A percentile compares a stretch with the other conserved stretches of the same genome.
These are phyloP conservation scores for Mucor mucedo DNA, from an alignment of 371 early-diverging fungal genomes.

Conservation along the genomic window DNA sequence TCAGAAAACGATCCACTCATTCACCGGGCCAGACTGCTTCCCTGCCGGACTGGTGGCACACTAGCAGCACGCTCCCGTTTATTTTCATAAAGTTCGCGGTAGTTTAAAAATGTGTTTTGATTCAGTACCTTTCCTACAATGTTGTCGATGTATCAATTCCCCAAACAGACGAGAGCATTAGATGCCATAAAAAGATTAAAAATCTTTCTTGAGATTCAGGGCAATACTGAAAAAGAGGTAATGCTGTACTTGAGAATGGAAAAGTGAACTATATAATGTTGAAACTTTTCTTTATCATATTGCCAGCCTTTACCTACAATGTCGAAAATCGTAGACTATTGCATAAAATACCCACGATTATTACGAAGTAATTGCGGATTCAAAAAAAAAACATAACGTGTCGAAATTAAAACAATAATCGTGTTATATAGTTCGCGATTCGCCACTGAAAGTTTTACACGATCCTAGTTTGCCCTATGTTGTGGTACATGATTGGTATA, in stretches of 20 bases:
- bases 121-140: neutral
- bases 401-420: too few species aligned
- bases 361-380: conserved; percentile 14
- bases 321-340: conserved; percentile 26
- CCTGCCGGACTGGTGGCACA: too few species aligned
- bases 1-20: too few species aligned
- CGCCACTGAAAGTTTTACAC: conserved; percentile 19
- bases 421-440: conserved; percentile 22
- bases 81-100: too few species aligned
- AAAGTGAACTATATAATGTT: neutral
- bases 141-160: conserved; percentile 8
- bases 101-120: too few species aligned
- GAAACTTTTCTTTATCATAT: neutral
- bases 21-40: too few species aligned
- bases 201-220: conserved; percentile 15
- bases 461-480: conserved; percentile 15
- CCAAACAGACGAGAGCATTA: conserved; percentile 21
- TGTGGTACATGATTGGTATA: conserved; percentile 26
- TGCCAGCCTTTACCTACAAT: conserved; percentile 25
- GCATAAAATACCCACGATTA: conserved; percentile 15
- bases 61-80: too few species aligned
- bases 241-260: neutral
- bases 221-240: conserved; percentile 18
- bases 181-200: conserved; percentile 15
- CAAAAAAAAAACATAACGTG: neutral